Evolutionary conservation across 2,329 filamentous ascomycete species (phyloP), one percentile per base, ranked within the genome.

Genomic region (Macroventuria anomochaeta): DNA sequence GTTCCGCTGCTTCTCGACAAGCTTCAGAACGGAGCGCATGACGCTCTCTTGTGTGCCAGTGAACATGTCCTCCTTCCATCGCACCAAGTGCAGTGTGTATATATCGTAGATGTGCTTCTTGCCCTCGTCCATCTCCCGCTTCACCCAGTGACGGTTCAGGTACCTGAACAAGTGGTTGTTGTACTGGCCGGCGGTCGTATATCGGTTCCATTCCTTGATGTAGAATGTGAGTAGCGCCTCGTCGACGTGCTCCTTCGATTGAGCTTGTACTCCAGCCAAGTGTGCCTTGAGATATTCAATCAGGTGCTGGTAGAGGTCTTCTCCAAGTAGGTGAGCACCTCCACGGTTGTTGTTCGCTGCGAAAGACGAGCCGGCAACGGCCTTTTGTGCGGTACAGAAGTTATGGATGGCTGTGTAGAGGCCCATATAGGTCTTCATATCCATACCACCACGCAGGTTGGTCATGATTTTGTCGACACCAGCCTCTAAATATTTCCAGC

Each of bases 101-200:
- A 99, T 95, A 74, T 99, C 95, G 75, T 96, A 97, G 7, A 97
- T 90, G 68, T 93, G 90, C 80, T 97, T 97, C 79, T 99, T 97
- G 28, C 95, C 95, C 75, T 99, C 95, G 60, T 99, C 95, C 78
- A 99, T 96, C 78, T 99, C 95, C 25, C 95, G 85, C 82, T 97
- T 99, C 2, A 99, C 95, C 95, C 96, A 99, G 77, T 99, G 95
- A 25, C 95, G 86, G 72, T 99, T 99, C 21, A 99, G 85, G 72
- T 99, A 99, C 47, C 89, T 83, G 81, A 99, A 99, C 7, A 99
- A 80, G 73, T 99, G 93, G 76, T 99, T 96, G 74, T 97, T 95
- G 78, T 96, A 99, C 76, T 96, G 96, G 55, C 93, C 95, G 1
- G 95, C 93, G 12, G 90, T 91, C 2, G 95, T 99, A 78, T 97